phyloP scores from a whole-genome alignment of 2,329 filamentous ascomycete genomes.

The Triangularia setosa region DNA sequence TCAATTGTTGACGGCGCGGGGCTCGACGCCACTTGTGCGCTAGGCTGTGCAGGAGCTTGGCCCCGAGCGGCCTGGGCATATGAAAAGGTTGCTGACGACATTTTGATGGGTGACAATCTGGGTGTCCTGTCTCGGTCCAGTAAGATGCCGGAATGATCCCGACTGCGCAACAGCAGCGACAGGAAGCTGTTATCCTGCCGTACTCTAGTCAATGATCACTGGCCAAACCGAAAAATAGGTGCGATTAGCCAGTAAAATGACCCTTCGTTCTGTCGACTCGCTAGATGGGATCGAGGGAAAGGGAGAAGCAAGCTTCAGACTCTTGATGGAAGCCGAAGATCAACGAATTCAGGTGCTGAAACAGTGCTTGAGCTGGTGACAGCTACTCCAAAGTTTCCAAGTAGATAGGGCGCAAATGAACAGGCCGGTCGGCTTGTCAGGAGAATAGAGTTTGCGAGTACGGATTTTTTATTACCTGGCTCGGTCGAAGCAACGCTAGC shows the following conservation, averaged over 20 bases:
- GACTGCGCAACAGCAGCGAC: not conserved
- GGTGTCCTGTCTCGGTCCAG: not conserved
- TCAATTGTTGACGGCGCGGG: slow-evolving; percentile 33
- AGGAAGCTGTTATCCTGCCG: not conserved
- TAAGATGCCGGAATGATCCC: not conserved
- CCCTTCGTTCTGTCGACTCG: not conserved
- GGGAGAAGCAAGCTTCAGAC: not conserved
- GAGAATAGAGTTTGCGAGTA: slow-evolving; percentile 2
- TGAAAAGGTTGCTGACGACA: slow-evolving; percentile 68
- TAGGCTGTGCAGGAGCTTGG: slow-evolving; percentile 46
- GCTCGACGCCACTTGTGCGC: slow-evolving; percentile 30
- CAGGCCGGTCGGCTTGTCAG: not conserved
- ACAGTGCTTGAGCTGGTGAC: not conserved
- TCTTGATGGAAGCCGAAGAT: not conserved
- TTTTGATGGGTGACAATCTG: slow-evolving; percentile 28
- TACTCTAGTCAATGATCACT: not conserved
- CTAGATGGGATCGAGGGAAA: not conserved
- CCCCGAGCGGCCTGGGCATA: slow-evolving; percentile 96
- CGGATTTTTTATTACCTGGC: not conserved
- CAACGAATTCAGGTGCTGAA: not conserved
- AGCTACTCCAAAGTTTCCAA: not conserved
- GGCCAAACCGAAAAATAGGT: not conserved
- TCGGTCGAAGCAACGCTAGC: not conserved
- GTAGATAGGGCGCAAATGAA: not conserved
- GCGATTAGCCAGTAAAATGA: not conserved